These are phyloP conservation scores for Euryodendron excelsum DNA, from an alignment of 148 eudicot genomes.

Conservation along the genomic window DNA sequence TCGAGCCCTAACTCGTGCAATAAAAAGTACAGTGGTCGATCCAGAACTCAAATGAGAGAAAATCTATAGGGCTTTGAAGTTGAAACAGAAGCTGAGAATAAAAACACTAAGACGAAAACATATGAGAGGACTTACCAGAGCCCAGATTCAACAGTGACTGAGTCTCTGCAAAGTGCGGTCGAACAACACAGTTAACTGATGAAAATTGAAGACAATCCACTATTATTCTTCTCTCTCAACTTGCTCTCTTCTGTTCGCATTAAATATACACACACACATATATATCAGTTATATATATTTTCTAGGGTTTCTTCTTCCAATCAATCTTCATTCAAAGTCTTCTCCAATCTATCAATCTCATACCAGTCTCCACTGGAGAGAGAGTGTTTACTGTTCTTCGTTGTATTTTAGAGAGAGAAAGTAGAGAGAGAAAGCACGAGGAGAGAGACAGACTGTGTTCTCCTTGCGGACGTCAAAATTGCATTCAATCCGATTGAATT, in stretches of 20 bases:
- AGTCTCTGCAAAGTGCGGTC: slow-evolving; percentile 20
- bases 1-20: slow-evolving; percentile 7
- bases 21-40: background rate
- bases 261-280: background rate
- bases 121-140: slow-evolving; percentile 27
- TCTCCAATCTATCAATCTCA: too few relatives aligned
- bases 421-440: slow-evolving; percentile 23
- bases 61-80: background rate
- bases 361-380: too few relatives aligned
- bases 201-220: slow-evolving; percentile 7
- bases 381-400: slow-evolving; percentile 36
- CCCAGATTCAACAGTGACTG: background rate
- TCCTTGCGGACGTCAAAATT: slow-evolving; percentile 85
- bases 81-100: background rate
- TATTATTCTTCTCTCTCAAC: background rate
- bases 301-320: background rate
- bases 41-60: slow-evolving; percentile 8
- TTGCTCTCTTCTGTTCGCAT: slow-evolving; percentile 5
- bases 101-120: background rate
- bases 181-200: slow-evolving; percentile 8
- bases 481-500: slow-evolving; percentile 65
- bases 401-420: slow-evolving; percentile 46
- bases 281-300: background rate
- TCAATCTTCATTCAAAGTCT: background rate
- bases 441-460: slow-evolving; percentile 29